Conservation (phyloP, 2,329 filamentous ascomycete genomes). For the Corynespora cassiicola region DNA sequence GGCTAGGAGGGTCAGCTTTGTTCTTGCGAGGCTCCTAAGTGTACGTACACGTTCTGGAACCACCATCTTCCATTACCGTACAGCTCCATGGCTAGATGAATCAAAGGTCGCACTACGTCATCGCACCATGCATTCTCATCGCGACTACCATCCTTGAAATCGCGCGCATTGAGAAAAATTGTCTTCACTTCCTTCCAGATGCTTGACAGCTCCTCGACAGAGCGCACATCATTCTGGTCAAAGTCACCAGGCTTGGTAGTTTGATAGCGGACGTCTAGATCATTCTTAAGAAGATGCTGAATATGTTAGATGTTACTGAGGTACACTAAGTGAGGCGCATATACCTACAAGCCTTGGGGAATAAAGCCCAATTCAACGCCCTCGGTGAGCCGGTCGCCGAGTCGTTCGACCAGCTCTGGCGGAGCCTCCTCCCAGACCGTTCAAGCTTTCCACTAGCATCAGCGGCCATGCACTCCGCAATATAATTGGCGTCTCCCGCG, state of each 20-base stretch:
- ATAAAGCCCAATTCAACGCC: constrained; percentile 22
- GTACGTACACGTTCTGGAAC: constrained; percentile 22
- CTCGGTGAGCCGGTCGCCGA: constrained; percentile 17
- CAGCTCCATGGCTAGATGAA: constrained; percentile 20
- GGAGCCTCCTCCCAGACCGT: constrained; percentile 16
- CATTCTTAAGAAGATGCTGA: constrained; percentile 18
- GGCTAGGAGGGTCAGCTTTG: constrained; percentile 15
- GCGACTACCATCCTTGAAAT: constrained; percentile 17
- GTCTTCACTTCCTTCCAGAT: constrained; percentile 16
- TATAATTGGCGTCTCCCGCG: constrained; percentile 19
- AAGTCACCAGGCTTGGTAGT: constrained; percentile 19
- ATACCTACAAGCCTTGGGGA: constrained; percentile 19
- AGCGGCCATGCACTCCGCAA: constrained; percentile 18
- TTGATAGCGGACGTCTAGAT: constrained; percentile 19
- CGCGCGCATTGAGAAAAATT: constrained; percentile 21
- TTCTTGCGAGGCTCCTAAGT: constrained; percentile 7
- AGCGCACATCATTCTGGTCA: constrained; percentile 12
- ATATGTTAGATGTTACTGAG: constrained; percentile 5
- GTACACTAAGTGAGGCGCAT: constrained; percentile 6
- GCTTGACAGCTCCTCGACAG: constrained; percentile 12
- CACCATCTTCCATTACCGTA: constrained; percentile 19
- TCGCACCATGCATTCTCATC: constrained; percentile 27
- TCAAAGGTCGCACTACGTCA: constrained; percentile 23
- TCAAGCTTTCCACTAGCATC: constrained; percentile 18
- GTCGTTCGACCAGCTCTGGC: constrained; percentile 13